A percentile compares a stretch with the other conserved stretches of the same genome.
phyloP scores from a whole-genome alignment of 768 basidiomycete species.

The Trametopsis cervina region DNA sequence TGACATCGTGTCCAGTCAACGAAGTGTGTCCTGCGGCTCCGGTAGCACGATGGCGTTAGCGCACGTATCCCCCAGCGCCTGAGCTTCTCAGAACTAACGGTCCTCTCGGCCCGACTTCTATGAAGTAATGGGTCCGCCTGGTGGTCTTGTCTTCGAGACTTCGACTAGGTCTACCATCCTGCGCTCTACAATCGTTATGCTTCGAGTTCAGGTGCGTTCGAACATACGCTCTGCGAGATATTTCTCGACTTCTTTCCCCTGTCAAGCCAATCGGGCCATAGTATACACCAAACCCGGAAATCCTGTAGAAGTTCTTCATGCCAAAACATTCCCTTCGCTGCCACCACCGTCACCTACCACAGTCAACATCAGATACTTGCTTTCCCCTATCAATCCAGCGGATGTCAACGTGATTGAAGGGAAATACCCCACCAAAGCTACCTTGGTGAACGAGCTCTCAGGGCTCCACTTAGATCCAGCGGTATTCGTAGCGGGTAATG shows the following conservation, averaged over 20 bases:
- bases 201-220: no score
- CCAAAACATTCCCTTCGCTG: constrained; percentile 43
- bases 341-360: constrained; percentile 48
- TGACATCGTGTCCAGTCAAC: no score
- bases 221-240: no score
- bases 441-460: constrained; percentile 26
- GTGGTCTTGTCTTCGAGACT: no score
- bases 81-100: no score
- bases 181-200: no score
- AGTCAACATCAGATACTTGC: constrained; percentile 58
- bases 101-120: no score
- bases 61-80: no score
- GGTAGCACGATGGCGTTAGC: no score
- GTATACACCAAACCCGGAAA: constrained; percentile 57
- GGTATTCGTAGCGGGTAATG: constrained; percentile 67
- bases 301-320: constrained; percentile 52
- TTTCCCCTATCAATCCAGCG: constrained; percentile 76
- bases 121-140: no score
- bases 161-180: no score
- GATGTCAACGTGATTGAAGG: constrained; percentile 80
- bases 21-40: no score
- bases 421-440: constrained; percentile 67
- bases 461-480: constrained; percentile 27
- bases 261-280: constrained; percentile 48
- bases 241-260: constrained; percentile 7